Percentiles rank a stretch among this genome's conserved stretches.
These are phyloP conservation scores for Ustilago cynodontis DNA, from an alignment of 1,284 basidiomycete genomes.

Conservation along the genomic window DNA sequence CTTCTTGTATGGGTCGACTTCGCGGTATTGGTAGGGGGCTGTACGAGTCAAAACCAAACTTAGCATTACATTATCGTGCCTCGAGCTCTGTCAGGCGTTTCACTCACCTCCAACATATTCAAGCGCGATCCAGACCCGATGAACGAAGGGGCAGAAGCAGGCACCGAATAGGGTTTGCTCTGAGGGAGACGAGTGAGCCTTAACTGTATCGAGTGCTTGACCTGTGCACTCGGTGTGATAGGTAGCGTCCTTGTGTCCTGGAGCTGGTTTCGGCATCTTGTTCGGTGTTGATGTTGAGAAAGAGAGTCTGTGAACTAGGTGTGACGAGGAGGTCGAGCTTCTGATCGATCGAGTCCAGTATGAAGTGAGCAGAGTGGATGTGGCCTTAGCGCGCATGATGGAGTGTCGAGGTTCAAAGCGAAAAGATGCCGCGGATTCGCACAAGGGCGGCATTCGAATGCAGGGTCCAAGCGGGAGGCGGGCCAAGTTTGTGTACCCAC, in stretches of 20 bases:
- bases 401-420: slow-evolving; percentile 23
- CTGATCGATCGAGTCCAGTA: not conserved
- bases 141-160: slow-evolving; percentile 80
- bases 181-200: slow-evolving; percentile 71
- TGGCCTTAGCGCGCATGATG: slow-evolving; percentile 12
- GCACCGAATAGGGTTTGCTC: slow-evolving; percentile 76
- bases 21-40: slow-evolving; percentile 71
- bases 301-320: not conserved
- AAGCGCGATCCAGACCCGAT: slow-evolving; percentile 79
- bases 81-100: not conserved
- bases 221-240: slow-evolving; percentile 74
- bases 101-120: slow-evolving; percentile 70
- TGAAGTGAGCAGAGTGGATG: not conserved
- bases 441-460: slow-evolving; percentile 4
- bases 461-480: slow-evolving; percentile 20
- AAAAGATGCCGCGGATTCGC: not conserved
- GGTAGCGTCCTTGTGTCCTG: slow-evolving; percentile 50
- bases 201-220: slow-evolving; percentile 74
- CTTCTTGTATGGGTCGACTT: slow-evolving; percentile 85
- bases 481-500: not conserved
- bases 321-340: not conserved
- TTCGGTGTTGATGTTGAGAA: slow-evolving; percentile 1
- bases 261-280: slow-evolving; percentile 47
- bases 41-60: slow-evolving; percentile 42
- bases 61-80: not conserved